Evolutionary conservation across 2,329 filamentous ascomycete species (phyloP).

Genomic region (Botrytis fabae): DNA sequence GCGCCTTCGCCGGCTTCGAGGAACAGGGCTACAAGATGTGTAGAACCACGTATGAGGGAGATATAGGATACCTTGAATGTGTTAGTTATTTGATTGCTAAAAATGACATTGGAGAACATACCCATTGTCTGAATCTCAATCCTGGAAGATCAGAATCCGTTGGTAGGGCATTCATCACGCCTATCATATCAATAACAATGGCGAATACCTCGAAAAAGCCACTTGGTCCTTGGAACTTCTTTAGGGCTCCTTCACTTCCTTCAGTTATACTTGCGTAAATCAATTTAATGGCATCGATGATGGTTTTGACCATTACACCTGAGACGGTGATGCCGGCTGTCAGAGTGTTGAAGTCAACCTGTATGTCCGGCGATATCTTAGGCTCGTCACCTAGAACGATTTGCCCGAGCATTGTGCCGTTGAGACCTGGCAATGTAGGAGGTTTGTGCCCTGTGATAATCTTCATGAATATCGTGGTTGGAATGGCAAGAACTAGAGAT

Average conservation of each 20-base stretch:
- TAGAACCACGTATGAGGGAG: background rate
- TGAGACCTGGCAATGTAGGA: background rate
- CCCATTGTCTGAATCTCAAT: slow-evolving; percentile 1
- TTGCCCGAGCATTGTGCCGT: background rate
- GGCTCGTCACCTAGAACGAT: background rate
- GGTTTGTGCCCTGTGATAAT: background rate
- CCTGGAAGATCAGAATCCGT: background rate
- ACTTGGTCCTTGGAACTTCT: background rate
- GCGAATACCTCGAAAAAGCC: background rate
- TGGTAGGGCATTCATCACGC: background rate
- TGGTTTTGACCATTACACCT: background rate
- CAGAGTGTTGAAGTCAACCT: background rate
- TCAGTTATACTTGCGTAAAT: background rate
- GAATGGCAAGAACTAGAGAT: background rate
- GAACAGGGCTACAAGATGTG: background rate
- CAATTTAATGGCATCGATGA: background rate
- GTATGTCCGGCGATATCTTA: background rate
- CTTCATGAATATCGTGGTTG: background rate
- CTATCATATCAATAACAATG: background rate
- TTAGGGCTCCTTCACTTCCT: background rate
- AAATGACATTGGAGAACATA: background rate
- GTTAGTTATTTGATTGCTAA: slow-evolving; percentile 2
- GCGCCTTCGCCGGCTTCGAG: background rate
- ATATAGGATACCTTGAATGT: background rate
- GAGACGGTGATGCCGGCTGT: background rate